phyloP scores from a whole-genome alignment of 2,329 filamentous ascomycete species.

The Chaetothyriales sp. region DNA sequence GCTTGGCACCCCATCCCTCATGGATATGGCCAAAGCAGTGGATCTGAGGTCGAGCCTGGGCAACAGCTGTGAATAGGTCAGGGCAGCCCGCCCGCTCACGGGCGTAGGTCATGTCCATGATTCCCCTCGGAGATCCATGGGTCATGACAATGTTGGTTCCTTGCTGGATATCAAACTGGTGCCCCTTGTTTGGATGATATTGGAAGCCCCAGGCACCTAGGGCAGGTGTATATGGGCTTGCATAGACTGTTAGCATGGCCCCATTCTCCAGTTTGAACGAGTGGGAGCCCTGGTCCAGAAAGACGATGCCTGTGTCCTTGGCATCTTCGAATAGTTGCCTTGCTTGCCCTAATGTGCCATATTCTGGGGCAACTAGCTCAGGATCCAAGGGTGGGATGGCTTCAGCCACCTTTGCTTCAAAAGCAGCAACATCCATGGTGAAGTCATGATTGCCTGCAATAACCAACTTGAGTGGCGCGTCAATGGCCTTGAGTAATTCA shows the following conservation, averaged over 20 bases:
- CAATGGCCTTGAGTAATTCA: constrained; percentile 27
- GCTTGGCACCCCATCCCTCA: constrained; percentile 42
- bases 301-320: constrained; percentile 26
- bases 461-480: constrained; percentile 37
- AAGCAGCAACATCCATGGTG: constrained; percentile 26
- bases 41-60: constrained; percentile 21
- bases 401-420: constrained; percentile 22
- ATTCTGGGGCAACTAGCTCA: constrained; percentile 21
- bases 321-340: constrained; percentile 27
- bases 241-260: constrained; percentile 35
- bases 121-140: constrained; percentile 39
- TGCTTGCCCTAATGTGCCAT: constrained; percentile 27
- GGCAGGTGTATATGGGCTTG: constrained; percentile 39
- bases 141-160: constrained; percentile 37
- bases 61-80: constrained; percentile 21
- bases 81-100: constrained; percentile 22
- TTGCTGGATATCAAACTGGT: constrained; percentile 22
- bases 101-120: constrained; percentile 32
- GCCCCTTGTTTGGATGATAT: constrained; percentile 26
- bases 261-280: constrained; percentile 36
- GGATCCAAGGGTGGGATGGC: constrained; percentile 18
- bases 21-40: constrained; percentile 30
- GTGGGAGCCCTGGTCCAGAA: constrained; percentile 38
- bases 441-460: constrained; percentile 44
- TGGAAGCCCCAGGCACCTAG: constrained; percentile 36